Conservation (phyloP, 192 early-diverging fungal genomes). For the Mortierella hygrophila region DNA sequence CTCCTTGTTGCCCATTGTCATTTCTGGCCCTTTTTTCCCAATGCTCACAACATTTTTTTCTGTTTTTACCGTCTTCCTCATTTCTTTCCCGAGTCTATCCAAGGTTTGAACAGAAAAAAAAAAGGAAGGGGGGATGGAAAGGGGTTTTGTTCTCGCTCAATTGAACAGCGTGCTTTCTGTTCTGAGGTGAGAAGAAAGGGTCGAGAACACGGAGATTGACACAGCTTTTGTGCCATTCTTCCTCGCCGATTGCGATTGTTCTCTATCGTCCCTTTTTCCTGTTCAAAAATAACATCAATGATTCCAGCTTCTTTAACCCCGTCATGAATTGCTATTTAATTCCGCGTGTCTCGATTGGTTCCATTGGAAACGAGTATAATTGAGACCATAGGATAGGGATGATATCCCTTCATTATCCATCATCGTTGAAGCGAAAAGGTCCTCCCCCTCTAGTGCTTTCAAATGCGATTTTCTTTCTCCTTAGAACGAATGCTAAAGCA, state of each 20-base stretch:
- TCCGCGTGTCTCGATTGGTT: too few relatives aligned
- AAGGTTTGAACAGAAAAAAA: constrained; percentile 10
- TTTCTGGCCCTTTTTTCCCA: not conserved
- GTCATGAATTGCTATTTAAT: too few relatives aligned
- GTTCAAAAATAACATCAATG: not conserved
- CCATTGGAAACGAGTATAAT: too few relatives aligned
- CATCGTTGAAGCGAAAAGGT: not conserved
- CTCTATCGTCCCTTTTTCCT: not conserved
- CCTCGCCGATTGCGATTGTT: not conserved
- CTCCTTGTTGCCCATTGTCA: not conserved
- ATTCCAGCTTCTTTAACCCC: too few relatives aligned
- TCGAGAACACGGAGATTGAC: constrained; percentile 1
- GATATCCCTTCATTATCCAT: not conserved
- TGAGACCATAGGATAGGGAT: too few relatives aligned
- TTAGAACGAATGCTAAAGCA: not conserved
- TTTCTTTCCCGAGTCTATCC: constrained; percentile 3
- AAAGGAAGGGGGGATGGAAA: not conserved
- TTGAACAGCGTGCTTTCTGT: not conserved
- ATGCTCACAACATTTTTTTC: constrained; percentile 8
- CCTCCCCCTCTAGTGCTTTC: not conserved
- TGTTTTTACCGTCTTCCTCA: constrained; percentile 6
- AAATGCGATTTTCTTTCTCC: not conserved
- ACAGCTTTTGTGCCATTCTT: not conserved
- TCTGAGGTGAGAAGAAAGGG: not conserved
- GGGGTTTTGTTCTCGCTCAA: not conserved